phyloP scores from a whole-genome alignment of 257 asterid genomes.

The Plantago ovata region DNA sequence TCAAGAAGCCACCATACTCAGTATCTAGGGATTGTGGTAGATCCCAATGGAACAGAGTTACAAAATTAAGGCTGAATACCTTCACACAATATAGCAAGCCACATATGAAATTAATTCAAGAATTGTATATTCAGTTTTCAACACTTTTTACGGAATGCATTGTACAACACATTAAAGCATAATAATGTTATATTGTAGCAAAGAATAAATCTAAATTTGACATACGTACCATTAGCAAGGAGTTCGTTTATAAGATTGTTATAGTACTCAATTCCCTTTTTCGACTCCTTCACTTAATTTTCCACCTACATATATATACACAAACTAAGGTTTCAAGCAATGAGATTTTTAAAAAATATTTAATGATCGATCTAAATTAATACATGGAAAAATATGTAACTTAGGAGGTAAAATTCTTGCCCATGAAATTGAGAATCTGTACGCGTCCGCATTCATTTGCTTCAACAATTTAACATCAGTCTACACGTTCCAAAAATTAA shows the following conservation, averaged over 20 bases:
- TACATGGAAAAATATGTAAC: no score
- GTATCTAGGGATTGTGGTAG: conserved; percentile 36
- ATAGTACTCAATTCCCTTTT: conserved; percentile 21
- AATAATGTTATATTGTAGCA: neutral
- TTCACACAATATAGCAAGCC: neutral
- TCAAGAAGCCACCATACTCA: conserved; percentile 32
- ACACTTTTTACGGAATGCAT: neutral
- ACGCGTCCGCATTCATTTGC: conserved; percentile 29
- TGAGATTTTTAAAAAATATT: no score
- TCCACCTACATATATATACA: conserved; percentile 14
- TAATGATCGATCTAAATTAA: no score
- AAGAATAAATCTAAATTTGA: neutral
- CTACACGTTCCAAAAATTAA: conserved; percentile 1
- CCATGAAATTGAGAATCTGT: conserved; percentile 35
- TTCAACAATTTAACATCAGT: conserved; percentile 24
- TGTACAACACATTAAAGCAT: neutral
- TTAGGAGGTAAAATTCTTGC: conserved; percentile 30
- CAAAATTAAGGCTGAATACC: conserved; percentile 26
- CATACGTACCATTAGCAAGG: conserved; percentile 14
- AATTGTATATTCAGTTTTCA: neutral
- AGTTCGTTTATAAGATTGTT: conserved; percentile 19
- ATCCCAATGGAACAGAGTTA: conserved; percentile 43
- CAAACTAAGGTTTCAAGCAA: no score
- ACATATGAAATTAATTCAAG: neutral
- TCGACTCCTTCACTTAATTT: conserved; percentile 23